A percentile compares a stretch with the other conserved stretches of the same genome.
Conservation (phyloP, 129 eudicot genomes). For the Oenanthe sinensis region DNA sequence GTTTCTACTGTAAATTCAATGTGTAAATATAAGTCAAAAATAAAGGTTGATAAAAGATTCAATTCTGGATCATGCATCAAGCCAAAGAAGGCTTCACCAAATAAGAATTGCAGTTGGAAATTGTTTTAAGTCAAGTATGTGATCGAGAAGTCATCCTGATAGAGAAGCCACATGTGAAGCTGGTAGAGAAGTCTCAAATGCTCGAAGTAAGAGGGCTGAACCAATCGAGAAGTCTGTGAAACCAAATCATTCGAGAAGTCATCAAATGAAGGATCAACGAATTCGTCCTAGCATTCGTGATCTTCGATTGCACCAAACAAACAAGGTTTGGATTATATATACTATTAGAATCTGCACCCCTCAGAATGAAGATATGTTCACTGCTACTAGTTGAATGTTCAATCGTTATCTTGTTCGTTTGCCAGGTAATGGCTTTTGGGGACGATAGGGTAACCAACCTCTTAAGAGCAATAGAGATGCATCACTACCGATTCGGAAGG, state of each 20-base stretch:
- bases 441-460: conserved; percentile 62
- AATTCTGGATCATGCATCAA: too few relatives aligned
- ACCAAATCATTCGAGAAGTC: too few relatives aligned
- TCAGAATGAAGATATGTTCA: neutral
- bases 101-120: too few relatives aligned
- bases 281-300: conserved; percentile 38
- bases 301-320: conserved; percentile 42
- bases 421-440: conserved; percentile 88
- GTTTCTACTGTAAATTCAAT: too few relatives aligned
- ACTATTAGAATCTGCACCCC: neutral
- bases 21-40: too few relatives aligned
- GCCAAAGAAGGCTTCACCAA: too few relatives aligned
- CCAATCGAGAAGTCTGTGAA: too few relatives aligned
- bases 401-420: neutral
- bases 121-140: too few relatives aligned
- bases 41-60: too few relatives aligned
- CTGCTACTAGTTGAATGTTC: neutral
- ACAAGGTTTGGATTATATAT: conserved; percentile 46
- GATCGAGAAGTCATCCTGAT: too few relatives aligned
- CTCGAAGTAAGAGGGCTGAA: conserved; percentile 18
- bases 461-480: conserved; percentile 65
- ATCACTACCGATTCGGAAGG: conserved; percentile 45
- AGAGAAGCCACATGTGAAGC: too few relatives aligned
- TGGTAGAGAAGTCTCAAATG: too few relatives aligned
- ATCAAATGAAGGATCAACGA: conserved; percentile 34